Percentiles rank a stretch among this genome's conserved stretches.
Conservation (phyloP, 2,329 filamentous ascomycete species). For the Magnaporthales sp. region DNA sequence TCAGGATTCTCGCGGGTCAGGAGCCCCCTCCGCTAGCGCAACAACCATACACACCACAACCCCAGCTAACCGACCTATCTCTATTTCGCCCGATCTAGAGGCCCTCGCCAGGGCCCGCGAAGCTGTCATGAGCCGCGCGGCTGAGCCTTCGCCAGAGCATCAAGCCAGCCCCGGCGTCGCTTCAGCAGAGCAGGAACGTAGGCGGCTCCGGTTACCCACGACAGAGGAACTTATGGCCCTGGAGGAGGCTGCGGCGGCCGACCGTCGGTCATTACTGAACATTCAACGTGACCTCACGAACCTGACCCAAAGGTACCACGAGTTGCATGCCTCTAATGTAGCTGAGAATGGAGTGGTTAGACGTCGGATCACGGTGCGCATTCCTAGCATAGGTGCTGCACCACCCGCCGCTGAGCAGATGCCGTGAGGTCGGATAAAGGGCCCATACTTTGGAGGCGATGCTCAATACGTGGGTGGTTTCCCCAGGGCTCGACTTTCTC, state of each 20-base stretch:
- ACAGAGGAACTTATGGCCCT: background rate
- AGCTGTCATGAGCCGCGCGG: background rate
- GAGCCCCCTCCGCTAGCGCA: background rate
- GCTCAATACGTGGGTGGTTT: background rate
- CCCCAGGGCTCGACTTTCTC: background rate
- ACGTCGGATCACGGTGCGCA: background rate
- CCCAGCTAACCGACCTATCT: background rate
- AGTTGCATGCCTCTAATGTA: background rate
- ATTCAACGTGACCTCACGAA: background rate
- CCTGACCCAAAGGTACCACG: background rate
- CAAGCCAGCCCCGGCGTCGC: background rate
- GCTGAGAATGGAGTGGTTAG: background rate
- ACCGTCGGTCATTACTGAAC: background rate
- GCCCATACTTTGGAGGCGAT: conserved; percentile 9
- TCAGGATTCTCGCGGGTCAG: background rate
- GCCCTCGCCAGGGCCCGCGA: background rate
- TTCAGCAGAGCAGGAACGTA: background rate
- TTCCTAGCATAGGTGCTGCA: background rate
- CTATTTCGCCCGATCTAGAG: background rate
- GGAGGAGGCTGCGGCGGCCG: background rate
- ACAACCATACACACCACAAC: background rate
- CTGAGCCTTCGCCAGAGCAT: background rate
- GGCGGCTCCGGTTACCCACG: background rate
- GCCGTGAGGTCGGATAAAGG: background rate
- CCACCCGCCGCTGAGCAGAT: background rate